These are phyloP conservation scores for Rhipidocladum racemiflorum DNA, from an alignment of 176 grass and related monocot species.

Conservation along the genomic window DNA sequence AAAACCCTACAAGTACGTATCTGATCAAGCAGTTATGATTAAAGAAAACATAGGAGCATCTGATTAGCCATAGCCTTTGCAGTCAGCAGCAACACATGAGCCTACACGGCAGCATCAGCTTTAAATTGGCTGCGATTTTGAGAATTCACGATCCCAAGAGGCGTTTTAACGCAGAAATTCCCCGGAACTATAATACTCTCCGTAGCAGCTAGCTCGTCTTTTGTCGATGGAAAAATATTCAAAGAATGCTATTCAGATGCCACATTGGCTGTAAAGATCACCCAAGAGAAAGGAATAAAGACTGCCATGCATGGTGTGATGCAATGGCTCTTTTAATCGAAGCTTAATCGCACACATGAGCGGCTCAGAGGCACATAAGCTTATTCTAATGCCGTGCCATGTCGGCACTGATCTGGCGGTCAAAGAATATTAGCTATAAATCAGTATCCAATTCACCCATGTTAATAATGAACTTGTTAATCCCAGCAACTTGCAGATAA, in stretches of 20 bases:
- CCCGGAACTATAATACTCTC: not conserved
- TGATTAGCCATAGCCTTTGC: slow-evolving; percentile 9
- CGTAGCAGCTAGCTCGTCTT: not conserved
- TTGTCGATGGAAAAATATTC: not conserved
- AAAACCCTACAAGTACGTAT: not conserved
- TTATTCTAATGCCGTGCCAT: slow-evolving; percentile 15
- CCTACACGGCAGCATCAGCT: not conserved
- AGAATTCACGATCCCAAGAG: not conserved
- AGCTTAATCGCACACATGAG: not conserved
- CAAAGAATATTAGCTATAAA: not conserved
- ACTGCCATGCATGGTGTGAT: not conserved
- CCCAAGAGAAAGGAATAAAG: slow-evolving; percentile 16
- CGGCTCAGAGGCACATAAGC: not conserved
- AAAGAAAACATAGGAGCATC: slow-evolving; percentile 24
- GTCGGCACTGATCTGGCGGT: slow-evolving; percentile 22
- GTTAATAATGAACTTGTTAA: not conserved
- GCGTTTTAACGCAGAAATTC: not conserved
- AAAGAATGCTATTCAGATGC: not conserved
- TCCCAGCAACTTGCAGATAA: not conserved
- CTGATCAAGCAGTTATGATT: not conserved
- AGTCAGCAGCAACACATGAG: slow-evolving; percentile 16
- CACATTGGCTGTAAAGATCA: slow-evolving; percentile 26
- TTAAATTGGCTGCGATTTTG: not conserved
- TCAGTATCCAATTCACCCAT: not conserved
- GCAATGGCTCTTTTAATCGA: not conserved